These are phyloP conservation scores for Zea mays DNA, from an alignment of 176 grass and related monocot genomes.

Conservation along the genomic window Zm-B73-REFERENCE-NAM-5.0 NC_050096.1:72094001-72094500, in stretches of 20 bases:
- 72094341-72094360: background rate
- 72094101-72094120: slow-evolving; percentile 38
- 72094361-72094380: background rate
- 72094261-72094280: background rate
- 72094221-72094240: slow-evolving; percentile 21
- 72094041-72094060: slow-evolving; percentile 45
- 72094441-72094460: slow-evolving; percentile 3
- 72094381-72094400: background rate
- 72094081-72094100: slow-evolving; percentile 76
- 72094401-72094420: background rate
- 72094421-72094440: background rate
- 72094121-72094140: slow-evolving; percentile 38
- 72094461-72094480: background rate
- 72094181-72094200: slow-evolving; percentile 53
- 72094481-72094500: background rate
- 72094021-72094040: slow-evolving; percentile 10
- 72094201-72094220: background rate
- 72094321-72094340: slow-evolving; percentile 12
- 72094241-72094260: background rate
- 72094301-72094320: background rate
- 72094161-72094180: slow-evolving; percentile 27
- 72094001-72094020: background rate
- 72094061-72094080: slow-evolving; percentile 63
- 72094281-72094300: slow-evolving; percentile 2
- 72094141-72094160: slow-evolving; percentile 15